Evolutionary conservation across 306 rosid species (phyloP).

Genomic region (Oxytropis ochrocephala): DNA sequence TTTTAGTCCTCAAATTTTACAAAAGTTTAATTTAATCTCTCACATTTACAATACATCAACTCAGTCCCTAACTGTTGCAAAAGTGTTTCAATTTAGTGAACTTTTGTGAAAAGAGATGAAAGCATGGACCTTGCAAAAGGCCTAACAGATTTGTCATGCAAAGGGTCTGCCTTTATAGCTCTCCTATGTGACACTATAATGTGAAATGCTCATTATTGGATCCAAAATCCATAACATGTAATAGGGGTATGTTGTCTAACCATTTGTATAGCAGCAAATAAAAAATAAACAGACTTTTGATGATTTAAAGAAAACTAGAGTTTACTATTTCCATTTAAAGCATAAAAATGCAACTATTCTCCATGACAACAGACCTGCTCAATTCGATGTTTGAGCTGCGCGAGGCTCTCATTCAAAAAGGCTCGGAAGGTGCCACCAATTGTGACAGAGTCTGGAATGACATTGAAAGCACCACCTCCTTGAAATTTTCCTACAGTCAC

Average conservation of each 20-base stretch:
- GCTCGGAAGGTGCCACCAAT: slow-evolving; percentile 96
- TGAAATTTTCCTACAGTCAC: slow-evolving; percentile 79
- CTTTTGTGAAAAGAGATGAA: neutral
- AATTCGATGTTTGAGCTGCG: slow-evolving; percentile 60
- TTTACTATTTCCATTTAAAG: neutral
- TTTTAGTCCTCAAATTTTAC: too few species aligned
- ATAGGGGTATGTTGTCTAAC: neutral
- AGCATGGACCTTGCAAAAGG: neutral
- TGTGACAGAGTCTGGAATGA: slow-evolving; percentile 91
- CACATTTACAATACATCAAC: too few species aligned
- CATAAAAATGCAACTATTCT: neutral
- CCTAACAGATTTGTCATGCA: neutral
- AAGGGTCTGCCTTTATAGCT: neutral
- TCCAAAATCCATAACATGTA: neutral
- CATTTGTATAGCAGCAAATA: neutral
- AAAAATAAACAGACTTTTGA: neutral
- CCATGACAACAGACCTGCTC: slow-evolving; percentile 48
- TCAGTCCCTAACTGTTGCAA: too few species aligned
- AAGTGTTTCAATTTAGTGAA: neutral
- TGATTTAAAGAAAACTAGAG: neutral
- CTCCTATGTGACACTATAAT: neutral
- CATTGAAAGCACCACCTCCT: slow-evolving; percentile 94
- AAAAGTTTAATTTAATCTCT: too few species aligned
- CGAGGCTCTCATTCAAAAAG: slow-evolving; percentile 49
- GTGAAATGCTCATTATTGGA: neutral